Evolutionary conservation across 2,329 filamentous ascomycete species (phyloP).

Genomic region (Aspergillus clavatus): DNA sequence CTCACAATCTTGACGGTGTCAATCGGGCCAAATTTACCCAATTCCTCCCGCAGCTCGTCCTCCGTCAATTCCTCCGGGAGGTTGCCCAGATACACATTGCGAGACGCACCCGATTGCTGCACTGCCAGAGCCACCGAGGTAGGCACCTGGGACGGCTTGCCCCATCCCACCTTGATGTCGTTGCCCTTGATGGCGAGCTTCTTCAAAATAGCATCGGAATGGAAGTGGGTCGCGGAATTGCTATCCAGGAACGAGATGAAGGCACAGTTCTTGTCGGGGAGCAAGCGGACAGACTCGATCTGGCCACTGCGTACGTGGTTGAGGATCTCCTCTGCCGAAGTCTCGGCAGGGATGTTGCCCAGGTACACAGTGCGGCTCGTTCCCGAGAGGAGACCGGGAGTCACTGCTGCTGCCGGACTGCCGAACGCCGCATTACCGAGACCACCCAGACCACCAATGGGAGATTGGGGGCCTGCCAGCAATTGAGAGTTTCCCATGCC

Average conservation of each 20-base stretch:
- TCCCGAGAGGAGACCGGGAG: constrained; percentile 75
- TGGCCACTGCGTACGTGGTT: constrained; percentile 95
- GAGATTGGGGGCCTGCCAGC: constrained; percentile 76
- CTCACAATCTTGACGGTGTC: constrained; percentile 97
- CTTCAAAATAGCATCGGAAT: constrained; percentile 99
- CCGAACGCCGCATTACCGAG: constrained; percentile 56
- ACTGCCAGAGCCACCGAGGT: constrained; percentile 96
- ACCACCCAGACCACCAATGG: constrained; percentile 68
- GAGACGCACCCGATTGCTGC: constrained; percentile 92
- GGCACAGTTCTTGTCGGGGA: constrained; percentile 98
- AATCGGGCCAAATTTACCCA: constrained; percentile 93
- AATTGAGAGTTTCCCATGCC: constrained; percentile 77
- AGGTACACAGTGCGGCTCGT: constrained; percentile 96
- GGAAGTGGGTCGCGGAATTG: constrained; percentile 96
- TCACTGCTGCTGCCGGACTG: constrained; percentile 67
- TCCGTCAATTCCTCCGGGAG: constrained; percentile 84
- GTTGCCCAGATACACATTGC: constrained; percentile 96
- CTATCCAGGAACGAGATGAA: constrained; percentile 99
- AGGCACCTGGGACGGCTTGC: constrained; percentile 95
- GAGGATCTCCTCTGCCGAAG: constrained; percentile 90
- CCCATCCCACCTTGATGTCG: constrained; percentile 99
- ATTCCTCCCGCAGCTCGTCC: constrained; percentile 87
- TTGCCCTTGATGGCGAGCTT: constrained; percentile 98
- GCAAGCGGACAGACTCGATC: constrained; percentile 94
- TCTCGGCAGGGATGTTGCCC: constrained; percentile 97